Evolutionary conservation across 768 basidiomycete genomes (phyloP), one percentile per base, ranked within the genome.

Genomic region (Mrakia frigida): DNA sequence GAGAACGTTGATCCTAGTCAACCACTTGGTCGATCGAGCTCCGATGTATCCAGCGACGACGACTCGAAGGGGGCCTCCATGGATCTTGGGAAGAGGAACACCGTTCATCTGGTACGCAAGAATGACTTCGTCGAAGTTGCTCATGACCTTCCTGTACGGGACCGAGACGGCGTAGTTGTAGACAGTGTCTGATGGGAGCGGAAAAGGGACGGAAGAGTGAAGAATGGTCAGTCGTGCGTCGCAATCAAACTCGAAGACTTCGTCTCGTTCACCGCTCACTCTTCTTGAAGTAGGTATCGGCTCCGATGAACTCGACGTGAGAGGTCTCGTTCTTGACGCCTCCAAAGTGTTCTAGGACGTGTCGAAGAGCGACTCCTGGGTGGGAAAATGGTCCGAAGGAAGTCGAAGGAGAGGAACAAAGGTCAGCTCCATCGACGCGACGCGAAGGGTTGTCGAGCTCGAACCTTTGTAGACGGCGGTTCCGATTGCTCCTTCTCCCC

Each of bases 81-180:
- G 87, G 7, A 86, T 85, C 81, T 86, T 87, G 39, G 87, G 86
- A 39, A 88, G 82, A 1, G 85, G 85, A 79, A 85, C 80, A 11
- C 86, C 85, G 77, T 86, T 86, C 86, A 87, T 86, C 82, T 88
- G 87, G 85, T 86, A 87, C 1, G 87, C 87, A 65, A 88, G 85
- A 71, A 88, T 78, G 0, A 87, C 86, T 77, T 87, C 86, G 70
- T 87, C 84, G 79, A 83, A 84, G 53, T 82, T 80, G 23, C 21
- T 23, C 65, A 68, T 68, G 39, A 87, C 86, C 77, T 87, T 87
- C 74, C 87, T 86, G 78, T 81, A 86, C 7, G 86, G 87, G 11
- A 86, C 85, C 18, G 87, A 87, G n/a, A 87, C 86, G 56, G 75
- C 59, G 23, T 85, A 85, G 77, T 85, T 85, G 81, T 79, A 85